A percentile compares a stretch with the other conserved stretches of the same genome.
Evolutionary conservation across 768 basidiomycete species (phyloP).

Genomic region (Leccinum uliginosum): DNA sequence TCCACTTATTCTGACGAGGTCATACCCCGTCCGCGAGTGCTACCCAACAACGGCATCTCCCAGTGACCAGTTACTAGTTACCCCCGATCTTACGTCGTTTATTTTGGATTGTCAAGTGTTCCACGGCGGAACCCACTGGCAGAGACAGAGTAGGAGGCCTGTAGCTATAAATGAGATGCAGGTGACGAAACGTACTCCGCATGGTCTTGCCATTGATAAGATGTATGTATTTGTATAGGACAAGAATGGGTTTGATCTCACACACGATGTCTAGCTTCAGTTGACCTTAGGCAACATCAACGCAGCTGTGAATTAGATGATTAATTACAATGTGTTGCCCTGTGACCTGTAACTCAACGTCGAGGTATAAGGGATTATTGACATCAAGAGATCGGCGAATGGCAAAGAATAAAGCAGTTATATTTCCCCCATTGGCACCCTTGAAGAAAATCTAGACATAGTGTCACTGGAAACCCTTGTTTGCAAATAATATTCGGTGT

Average conservation of each 20-base stretch:
- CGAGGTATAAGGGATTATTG: neutral
- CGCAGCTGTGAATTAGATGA: neutral
- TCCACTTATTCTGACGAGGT: neutral
- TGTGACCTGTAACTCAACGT: neutral
- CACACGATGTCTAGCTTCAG: neutral
- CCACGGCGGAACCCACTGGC: neutral
- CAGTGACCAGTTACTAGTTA: neutral
- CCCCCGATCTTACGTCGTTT: neutral
- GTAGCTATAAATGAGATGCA: neutral
- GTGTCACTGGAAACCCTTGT: neutral
- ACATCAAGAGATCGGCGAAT: neutral
- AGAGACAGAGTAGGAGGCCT: neutral
- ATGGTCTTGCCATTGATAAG: neutral
- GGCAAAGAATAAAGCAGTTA: neutral
- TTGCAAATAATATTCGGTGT: neutral
- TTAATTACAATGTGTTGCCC: neutral
- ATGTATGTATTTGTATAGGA: neutral
- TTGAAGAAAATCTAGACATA: slow-evolving; percentile 1
- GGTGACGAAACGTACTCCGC: neutral
- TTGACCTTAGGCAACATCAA: neutral
- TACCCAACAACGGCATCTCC: neutral
- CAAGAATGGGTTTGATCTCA: neutral
- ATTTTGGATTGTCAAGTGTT: neutral
- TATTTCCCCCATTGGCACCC: neutral
- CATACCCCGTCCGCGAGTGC: neutral